Percentiles rank a stretch among this genome's conserved stretches.
These are phyloP conservation scores for Dentipellis fragilis DNA, from an alignment of 768 basidiomycete species.

Conservation along the genomic window DNA sequence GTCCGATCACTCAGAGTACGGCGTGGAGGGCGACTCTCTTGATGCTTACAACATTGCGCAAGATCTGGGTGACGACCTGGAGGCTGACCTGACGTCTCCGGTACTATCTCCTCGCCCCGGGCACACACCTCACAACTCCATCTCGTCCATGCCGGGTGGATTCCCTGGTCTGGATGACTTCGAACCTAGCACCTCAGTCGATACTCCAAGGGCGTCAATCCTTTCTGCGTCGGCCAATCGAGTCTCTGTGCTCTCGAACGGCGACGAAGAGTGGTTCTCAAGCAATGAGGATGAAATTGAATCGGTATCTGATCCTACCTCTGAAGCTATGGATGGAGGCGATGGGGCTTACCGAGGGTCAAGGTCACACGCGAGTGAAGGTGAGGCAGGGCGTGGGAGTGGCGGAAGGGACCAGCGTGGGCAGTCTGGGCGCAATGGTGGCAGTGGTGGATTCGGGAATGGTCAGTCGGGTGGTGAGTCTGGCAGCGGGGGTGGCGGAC, in stretches of 20 bases:
- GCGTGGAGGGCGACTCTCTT: not conserved
- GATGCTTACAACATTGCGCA: not conserved
- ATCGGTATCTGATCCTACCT: not conserved
- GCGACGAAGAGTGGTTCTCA: slow-evolving; percentile 8
- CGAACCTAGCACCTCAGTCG: slow-evolving; percentile 37
- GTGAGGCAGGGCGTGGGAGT: slow-evolving; percentile 4
- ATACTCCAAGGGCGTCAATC: slow-evolving; percentile 28
- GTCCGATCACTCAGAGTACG: not conserved
- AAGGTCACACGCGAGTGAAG: not conserved
- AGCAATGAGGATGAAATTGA: slow-evolving; percentile 1
- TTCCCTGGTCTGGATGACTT: slow-evolving; percentile 18
- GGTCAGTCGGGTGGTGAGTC: not conserved
- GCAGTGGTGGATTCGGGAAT: slow-evolving; percentile 17
- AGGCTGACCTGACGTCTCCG: too few relatives aligned
- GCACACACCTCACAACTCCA: not conserved
- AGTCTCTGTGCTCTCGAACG: slow-evolving; percentile 5
- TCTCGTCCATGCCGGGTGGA: slow-evolving; percentile 5
- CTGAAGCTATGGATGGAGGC: not conserved
- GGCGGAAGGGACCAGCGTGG: slow-evolving; percentile 15
- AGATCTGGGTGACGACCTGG: not conserved
- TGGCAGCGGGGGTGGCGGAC: slow-evolving; percentile 11
- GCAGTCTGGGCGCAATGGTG: slow-evolving; percentile 15
- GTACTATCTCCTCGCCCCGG: not conserved
- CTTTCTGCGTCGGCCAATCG: slow-evolving; percentile 1
- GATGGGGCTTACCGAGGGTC: not conserved